Evolutionary conservation across 352 stramenopile species (phyloP).

Genomic region (Peronospora belbahrii): DNA sequence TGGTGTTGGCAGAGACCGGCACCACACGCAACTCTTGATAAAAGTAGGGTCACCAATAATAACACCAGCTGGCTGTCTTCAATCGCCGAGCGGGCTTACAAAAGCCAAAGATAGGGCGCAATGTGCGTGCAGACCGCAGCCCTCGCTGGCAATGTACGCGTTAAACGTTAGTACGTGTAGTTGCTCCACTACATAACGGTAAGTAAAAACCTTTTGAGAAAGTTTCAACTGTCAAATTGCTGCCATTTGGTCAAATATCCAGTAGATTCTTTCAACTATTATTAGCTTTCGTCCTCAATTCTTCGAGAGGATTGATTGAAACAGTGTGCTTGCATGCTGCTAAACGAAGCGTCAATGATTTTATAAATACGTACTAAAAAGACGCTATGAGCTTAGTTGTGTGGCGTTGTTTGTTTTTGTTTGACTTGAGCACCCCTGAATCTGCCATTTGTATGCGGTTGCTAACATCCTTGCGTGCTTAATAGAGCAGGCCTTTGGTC

Average conservation of each 20-base stretch:
- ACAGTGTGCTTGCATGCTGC: too few species aligned
- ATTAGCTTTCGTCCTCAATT: conserved; percentile 17
- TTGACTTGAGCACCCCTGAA: not conserved
- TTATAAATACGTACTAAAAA: too few species aligned
- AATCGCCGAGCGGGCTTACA: conserved; percentile 1
- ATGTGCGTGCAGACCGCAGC: not conserved
- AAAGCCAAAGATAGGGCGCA: not conserved
- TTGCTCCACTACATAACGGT: conserved; percentile 3
- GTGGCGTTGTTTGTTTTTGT: too few species aligned
- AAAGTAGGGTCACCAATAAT: conserved; percentile 14
- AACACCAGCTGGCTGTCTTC: conserved; percentile 9
- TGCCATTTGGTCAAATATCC: conserved; percentile 12
- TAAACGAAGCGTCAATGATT: too few species aligned
- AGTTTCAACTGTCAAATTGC: conserved; percentile 3
- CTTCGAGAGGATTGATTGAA: not conserved
- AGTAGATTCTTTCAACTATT: conserved; percentile 5
- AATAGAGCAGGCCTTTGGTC: conserved; percentile 18
- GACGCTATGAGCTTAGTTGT: too few species aligned
- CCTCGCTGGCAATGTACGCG: conserved; percentile 28
- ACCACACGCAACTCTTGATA: conserved; percentile 5
- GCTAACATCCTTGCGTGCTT: conserved; percentile 15
- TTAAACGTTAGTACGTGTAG: conserved; percentile 22
- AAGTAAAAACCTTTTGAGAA: not conserved
- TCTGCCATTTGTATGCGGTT: conserved; percentile 1
- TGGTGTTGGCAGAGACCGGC: conserved; percentile 22